Evolutionary conservation across 805 yeast genomes (phyloP), one percentile per base, ranked within the genome.

Genomic region (Priceomyces haplophilus): DNA sequence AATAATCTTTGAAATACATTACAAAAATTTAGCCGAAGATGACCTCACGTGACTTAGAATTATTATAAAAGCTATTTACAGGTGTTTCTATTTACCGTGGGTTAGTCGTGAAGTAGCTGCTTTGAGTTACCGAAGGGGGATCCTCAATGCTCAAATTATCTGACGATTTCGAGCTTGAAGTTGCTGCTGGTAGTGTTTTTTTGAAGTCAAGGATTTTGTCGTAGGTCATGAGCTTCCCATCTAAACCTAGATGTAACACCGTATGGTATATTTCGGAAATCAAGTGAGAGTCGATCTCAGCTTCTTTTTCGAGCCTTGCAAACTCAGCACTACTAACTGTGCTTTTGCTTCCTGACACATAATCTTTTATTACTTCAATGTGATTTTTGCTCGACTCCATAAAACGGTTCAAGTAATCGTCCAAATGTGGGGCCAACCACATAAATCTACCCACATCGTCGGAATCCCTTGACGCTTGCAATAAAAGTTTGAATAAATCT

Each of bases 341-440:
- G n/a, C 12, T 15, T 36, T 20, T 23, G 7, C 17, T 12, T 32
- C 17, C 39, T 12, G 10, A 29, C 7, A 34, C 25, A 13, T 32
- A 18, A 15, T 8, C 30, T 18, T 30, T 37, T 8, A 27, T 41
- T 33, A 12, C 34, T n/a, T 27, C 40, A 24, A 34, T 19, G n/a
- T 31, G 44, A 27, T 7, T 24, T 36, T 44, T 36, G 32, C 31
- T 32, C 30, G 39, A 18, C 3, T 43, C 35, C 6, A 46, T 17
- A 29, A 40, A 29, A 15, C 27, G n/a, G 23, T 34, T 36, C 30
- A 55, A 18, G 43, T 30, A 62, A 12, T 44, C 37, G 44, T 65
- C 69, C 33, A 65, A 50, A 43, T 62, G 58, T 3, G 69, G 71
- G n/a, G 60, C 50, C 15, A 64, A 39, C 71, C 71, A 65, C 56